Percentiles rank a stretch among this genome's conserved stretches.
phyloP scores from a whole-genome alignment of 768 basidiomycete genomes.

The Amanita polypyramis region DNA sequence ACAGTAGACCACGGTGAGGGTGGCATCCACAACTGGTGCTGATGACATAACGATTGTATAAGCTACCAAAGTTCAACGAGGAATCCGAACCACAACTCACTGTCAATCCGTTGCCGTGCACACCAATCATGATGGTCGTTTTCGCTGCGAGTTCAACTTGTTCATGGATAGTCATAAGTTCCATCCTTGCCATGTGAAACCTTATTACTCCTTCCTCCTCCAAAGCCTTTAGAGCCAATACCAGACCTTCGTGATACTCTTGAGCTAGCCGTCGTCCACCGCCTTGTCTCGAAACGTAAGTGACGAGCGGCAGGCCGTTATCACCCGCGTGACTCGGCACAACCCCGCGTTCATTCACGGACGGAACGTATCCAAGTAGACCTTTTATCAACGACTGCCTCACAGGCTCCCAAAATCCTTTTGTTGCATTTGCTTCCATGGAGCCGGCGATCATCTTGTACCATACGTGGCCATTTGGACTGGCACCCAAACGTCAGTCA shows the following conservation, averaged over 20 bases:
- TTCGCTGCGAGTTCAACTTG: constrained; percentile 51
- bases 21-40: constrained; percentile 61
- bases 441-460: constrained; percentile 27
- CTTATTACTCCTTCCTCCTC: constrained; percentile 40
- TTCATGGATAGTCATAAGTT: constrained; percentile 43
- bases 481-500: constrained; percentile 6
- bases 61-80: background rate
- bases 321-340: constrained; percentile 10
- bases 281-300: constrained; percentile 54
- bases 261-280: constrained; percentile 28
- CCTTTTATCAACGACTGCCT: constrained; percentile 19
- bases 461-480: constrained; percentile 21
- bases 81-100: constrained; percentile 13
- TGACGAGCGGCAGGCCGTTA: constrained; percentile 23
- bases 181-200: constrained; percentile 31
- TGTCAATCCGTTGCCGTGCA: constrained; percentile 65
- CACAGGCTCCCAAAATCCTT: constrained; percentile 26
- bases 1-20: constrained; percentile 50
- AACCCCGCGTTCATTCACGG: constrained; percentile 9
- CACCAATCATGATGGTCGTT: constrained; percentile 57
- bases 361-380: constrained; percentile 22
- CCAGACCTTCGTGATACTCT: constrained; percentile 38
- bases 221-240: constrained; percentile 35
- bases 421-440: constrained; percentile 19
- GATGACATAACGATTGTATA: background rate